Percentiles rank a stretch among this genome's conserved stretches.
Evolutionary conservation across 768 basidiomycete species (phyloP).

Genomic region (Cystobasidium ongulense): DNA sequence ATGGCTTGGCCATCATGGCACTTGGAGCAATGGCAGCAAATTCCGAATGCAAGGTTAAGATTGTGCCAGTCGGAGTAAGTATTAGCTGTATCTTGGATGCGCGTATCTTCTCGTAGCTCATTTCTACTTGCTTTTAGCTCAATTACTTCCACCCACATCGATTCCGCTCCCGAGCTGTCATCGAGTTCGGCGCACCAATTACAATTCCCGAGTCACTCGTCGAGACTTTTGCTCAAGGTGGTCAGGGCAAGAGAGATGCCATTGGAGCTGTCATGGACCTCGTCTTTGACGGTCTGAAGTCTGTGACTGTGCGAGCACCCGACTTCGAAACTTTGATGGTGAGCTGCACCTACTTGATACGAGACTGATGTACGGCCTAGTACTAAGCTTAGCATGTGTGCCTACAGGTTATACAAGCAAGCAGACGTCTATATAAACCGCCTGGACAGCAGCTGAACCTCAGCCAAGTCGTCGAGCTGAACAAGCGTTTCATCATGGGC

Average conservation of each 20-base stretch:
- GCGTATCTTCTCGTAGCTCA: not conserved
- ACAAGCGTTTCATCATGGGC: slow-evolving; percentile 82
- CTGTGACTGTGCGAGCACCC: slow-evolving; percentile 87
- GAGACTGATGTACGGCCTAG: not conserved
- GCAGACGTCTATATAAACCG: slow-evolving; percentile 81
- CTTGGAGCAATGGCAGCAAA: slow-evolving; percentile 93
- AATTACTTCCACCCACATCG: slow-evolving; percentile 66
- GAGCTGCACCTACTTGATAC: slow-evolving; percentile 38
- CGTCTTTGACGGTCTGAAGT: slow-evolving; percentile 86
- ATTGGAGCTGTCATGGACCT: slow-evolving; percentile 79
- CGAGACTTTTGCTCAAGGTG: slow-evolving; percentile 83
- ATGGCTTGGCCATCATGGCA: slow-evolving; percentile 96
- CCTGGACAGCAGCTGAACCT: slow-evolving; percentile 88
- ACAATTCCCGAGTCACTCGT: slow-evolving; percentile 85
- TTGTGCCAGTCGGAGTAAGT: slow-evolving; percentile 59
- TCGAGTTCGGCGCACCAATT: slow-evolving; percentile 86
- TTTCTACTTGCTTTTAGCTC: not conserved
- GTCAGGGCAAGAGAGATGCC: slow-evolving; percentile 76
- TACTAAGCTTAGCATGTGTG: not conserved
- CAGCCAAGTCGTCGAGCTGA: slow-evolving; percentile 91
- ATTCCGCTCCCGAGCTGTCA: slow-evolving; percentile 91
- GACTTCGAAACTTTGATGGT: slow-evolving; percentile 99
- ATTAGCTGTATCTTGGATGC: not conserved
- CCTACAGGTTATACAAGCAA: slow-evolving; percentile 88
- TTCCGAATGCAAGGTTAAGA: slow-evolving; percentile 73